A percentile compares a stretch with the other conserved stretches of the same genome.
phyloP scores from a whole-genome alignment of 371 early-diverging fungal species.

The Mortierella sp. region DNA sequence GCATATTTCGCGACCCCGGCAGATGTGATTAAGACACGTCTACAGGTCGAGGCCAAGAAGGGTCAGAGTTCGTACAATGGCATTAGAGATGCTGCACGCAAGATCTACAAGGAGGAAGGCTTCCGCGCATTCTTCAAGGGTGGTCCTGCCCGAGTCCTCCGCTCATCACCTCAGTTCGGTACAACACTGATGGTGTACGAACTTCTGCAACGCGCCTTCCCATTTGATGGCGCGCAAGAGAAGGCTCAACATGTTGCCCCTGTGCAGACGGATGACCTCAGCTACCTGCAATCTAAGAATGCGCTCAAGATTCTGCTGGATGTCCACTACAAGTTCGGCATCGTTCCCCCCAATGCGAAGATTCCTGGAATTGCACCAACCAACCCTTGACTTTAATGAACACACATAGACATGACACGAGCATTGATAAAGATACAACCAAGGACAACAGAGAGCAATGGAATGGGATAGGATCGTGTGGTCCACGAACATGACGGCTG shows the following conservation, averaged over 20 bases:
- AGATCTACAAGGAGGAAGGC: conserved; percentile 94
- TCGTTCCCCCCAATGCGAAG: conserved; percentile 44
- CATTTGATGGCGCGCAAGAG: conserved; percentile 64
- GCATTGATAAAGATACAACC: no score
- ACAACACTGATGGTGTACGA: conserved; percentile 95
- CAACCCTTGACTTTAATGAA: no score
- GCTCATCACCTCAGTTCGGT: conserved; percentile 97
- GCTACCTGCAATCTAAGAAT: conserved; percentile 66
- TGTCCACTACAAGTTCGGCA: conserved; percentile 57
- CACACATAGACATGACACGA: no score
- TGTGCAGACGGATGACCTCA: conserved; percentile 47
- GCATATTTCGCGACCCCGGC: conserved; percentile 98
- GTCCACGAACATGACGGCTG: no score
- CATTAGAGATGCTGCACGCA: conserved; percentile 86
- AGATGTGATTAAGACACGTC: conserved; percentile 98
- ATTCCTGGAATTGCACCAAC: conserved; percentile 18
- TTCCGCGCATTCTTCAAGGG: conserved; percentile 97
- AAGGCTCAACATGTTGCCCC: conserved; percentile 40
- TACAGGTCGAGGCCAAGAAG: conserved; percentile 96
- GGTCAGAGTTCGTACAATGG: conserved; percentile 93
- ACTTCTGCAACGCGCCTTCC: conserved; percentile 83
- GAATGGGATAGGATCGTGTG: no score
- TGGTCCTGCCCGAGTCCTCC: conserved; percentile 84
- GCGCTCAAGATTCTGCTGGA: conserved; percentile 73
- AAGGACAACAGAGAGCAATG: no score